Evolutionary conservation across 1,284 basidiomycete species (phyloP).

Genomic region (Pterulicium gracile): DNA sequence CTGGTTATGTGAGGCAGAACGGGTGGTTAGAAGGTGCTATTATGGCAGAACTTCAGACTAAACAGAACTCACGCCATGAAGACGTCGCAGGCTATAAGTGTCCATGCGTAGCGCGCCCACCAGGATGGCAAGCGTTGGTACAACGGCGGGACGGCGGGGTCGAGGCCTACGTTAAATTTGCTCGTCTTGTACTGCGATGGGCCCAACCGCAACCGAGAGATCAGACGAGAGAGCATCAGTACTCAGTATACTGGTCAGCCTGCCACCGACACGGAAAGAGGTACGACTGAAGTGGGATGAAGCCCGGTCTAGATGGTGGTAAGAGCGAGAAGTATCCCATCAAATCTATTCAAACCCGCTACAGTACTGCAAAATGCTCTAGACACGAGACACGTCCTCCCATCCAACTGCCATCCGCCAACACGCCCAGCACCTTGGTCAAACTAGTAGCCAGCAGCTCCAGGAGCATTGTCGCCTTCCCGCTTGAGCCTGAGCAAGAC

Average conservation of each 20-base stretch:
- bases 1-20: constrained; percentile 11
- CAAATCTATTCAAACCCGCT: too few species aligned
- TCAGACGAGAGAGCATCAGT: neutral
- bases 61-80: constrained; percentile 21
- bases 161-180: neutral
- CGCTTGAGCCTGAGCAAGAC: constrained; percentile 77
- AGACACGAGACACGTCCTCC: too few species aligned
- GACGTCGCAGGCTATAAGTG: constrained; percentile 23
- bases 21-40: neutral
- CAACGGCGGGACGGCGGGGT: constrained; percentile 11
- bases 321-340: too few species aligned
- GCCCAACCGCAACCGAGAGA: neutral
- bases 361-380: too few species aligned
- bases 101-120: constrained; percentile 25
- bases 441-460: constrained; percentile 81
- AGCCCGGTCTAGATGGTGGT: too few species aligned
- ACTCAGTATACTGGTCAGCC: too few species aligned
- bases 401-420: too few species aligned
- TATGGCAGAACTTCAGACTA: neutral
- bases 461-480: constrained; percentile 85
- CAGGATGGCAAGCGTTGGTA: constrained; percentile 15
- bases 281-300: too few species aligned
- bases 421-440: too few species aligned
- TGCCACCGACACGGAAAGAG: too few species aligned
- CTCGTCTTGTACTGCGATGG: neutral